Evolutionary conservation across 2,329 filamentous ascomycete genomes (phyloP), one percentile per base, ranked within the genome.

Genomic region (Colletotrichum zoysiae): DNA sequence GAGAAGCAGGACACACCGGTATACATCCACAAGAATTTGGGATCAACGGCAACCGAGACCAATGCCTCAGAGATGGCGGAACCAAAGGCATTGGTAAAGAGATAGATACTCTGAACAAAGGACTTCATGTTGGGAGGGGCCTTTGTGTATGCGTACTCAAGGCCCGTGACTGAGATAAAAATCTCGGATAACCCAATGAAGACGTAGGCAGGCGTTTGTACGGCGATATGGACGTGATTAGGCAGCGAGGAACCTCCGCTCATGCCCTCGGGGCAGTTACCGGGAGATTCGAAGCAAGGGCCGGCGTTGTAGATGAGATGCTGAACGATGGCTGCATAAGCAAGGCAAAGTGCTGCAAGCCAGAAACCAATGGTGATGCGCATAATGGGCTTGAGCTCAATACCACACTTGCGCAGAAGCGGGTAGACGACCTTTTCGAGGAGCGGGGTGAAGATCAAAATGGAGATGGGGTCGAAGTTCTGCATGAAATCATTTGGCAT

Each of bases 81-180:
- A 3, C 88, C 88, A 56, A 89, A 84, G 3, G 89, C 89, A 57
- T 83, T 88, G 50, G 88, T 91, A 73, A 91, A 84, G 68, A 90
- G 83, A 76, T 88, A 91, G n/a, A 91, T 77, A 16, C 86, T 85
- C 78, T 86, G 86, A 40, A 89, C 83, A 83, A 89, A 89, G 0
- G 87, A 89, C 78, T 90, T 88, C 90, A 93, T 92, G 78, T 85
- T 89, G 53, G 87, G 86, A 2, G 91, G 91, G 0, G 92, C 91
- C 80, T 93, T 93, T 77, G 90, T 92, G 81, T 90, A 93, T 23
- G 91, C 91, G 75, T 93, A 93, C 78, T 94, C 92, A 14, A 92
- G 86, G 73, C 89, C 89, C 1, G 91, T 92, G 73, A 93, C 89
- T 14, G 88, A 91, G 58, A 88, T 88, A 76, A 91, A 88, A 69